These are phyloP conservation scores for Castanea mollissima DNA, from an alignment of 306 rosid genomes.

Conservation along the genomic window DNA sequence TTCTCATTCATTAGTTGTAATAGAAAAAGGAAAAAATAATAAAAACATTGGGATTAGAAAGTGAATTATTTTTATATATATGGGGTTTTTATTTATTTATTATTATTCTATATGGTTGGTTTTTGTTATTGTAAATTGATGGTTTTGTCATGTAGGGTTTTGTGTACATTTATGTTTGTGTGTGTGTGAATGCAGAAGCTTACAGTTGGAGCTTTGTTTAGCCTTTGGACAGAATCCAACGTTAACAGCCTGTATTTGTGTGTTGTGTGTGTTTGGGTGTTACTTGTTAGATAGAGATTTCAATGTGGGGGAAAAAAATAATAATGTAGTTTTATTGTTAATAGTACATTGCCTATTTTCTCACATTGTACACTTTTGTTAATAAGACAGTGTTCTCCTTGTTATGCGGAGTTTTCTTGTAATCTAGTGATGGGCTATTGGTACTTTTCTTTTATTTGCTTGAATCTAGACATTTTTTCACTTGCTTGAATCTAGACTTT, in stretches of 20 bases:
- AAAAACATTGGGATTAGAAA: not conserved
- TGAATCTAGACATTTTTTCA: no score
- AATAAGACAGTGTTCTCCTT: no score
- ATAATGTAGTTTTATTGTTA: not conserved
- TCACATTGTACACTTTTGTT: no score
- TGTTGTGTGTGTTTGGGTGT: not conserved
- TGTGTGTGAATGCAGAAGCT: conserved; percentile 6
- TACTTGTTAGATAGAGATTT: not conserved
- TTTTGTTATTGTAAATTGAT: not conserved
- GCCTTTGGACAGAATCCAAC: conserved; percentile 21
- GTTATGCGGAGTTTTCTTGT: no score
- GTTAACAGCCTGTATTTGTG: conserved; percentile 10
- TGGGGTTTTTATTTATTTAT: not conserved
- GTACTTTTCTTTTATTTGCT: no score
- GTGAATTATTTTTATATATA: not conserved
- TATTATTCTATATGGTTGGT: not conserved
- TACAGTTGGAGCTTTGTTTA: conserved; percentile 25
- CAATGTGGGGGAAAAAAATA: not conserved
- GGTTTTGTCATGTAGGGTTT: not conserved
- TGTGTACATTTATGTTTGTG: not conserved
- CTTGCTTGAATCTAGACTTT: no score
- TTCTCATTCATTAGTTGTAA: conserved; percentile 19
- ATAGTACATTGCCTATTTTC: no score
- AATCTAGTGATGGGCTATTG: no score
- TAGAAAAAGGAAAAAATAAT: not conserved